Evolutionary conservation across 257 asterid genomes (phyloP).

Genomic region (Parsonsia alboflavescens): DNA sequence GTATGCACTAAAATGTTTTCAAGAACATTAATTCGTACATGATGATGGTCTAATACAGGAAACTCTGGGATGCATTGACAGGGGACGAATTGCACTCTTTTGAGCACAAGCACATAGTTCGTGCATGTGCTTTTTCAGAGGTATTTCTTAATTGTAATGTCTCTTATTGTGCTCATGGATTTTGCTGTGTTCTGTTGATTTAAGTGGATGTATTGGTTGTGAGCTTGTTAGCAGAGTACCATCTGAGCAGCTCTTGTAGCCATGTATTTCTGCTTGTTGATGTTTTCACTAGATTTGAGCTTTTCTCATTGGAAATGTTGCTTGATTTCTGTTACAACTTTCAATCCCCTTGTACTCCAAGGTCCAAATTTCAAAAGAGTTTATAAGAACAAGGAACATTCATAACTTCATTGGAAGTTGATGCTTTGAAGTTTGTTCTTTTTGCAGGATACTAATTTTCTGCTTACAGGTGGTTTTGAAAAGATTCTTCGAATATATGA

Average conservation of each 20-base stretch:
- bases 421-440: constrained; percentile 12
- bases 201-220: neutral
- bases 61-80: constrained; percentile 93
- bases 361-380: neutral
- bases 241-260: neutral
- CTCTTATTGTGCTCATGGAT: neutral
- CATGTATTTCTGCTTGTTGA: neutral
- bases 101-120: constrained; percentile 97
- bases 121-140: constrained; percentile 95
- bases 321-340: neutral
- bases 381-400: neutral
- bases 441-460: constrained; percentile 62
- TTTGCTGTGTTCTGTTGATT: neutral
- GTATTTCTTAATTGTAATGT: constrained; percentile 26
- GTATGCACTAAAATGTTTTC: neutral
- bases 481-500: constrained; percentile 77
- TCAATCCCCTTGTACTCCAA: neutral
- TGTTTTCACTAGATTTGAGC: neutral
- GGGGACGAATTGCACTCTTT: constrained; percentile 92
- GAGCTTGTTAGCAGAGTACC: neutral
- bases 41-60: constrained; percentile 47
- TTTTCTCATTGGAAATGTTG: neutral
- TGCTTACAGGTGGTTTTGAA: constrained; percentile 89
- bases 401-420: neutral
- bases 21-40: neutral